phyloP scores from a whole-genome alignment of 768 basidiomycete genomes.

The Hericium erinaceus region DNA sequence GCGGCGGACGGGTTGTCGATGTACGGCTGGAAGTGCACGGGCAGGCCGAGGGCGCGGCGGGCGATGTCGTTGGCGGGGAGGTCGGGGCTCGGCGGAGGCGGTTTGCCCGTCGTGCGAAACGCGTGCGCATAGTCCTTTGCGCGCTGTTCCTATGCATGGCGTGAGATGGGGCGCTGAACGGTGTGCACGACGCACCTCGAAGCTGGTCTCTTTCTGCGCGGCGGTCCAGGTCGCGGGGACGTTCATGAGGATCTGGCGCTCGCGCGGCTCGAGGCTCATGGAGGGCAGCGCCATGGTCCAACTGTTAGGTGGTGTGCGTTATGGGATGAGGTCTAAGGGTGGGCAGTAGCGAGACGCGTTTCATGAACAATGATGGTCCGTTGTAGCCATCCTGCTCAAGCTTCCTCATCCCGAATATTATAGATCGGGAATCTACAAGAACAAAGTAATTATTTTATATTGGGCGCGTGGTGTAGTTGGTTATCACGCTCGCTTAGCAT shows the following conservation, averaged over 20 bases:
- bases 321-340: too few relatives aligned
- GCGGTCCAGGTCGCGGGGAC: not conserved
- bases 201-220: not conserved
- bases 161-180: not conserved
- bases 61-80: conserved; percentile 35
- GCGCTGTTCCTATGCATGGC: not conserved
- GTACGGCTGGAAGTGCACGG: conserved; percentile 42
- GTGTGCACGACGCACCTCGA: not conserved
- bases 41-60: conserved; percentile 36
- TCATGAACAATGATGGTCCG: too few relatives aligned
- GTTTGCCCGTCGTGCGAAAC: conserved; percentile 35
- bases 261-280: not conserved
- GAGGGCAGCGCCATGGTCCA: not conserved
- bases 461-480: not conserved
- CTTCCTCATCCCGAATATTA: too few relatives aligned
- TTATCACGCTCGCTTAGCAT: not conserved
- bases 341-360: too few relatives aligned
- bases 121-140: conserved; percentile 41
- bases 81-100: conserved; percentile 40
- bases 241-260: not conserved
- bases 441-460: too few relatives aligned
- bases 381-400: too few relatives aligned
- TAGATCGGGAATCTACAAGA: too few relatives aligned
- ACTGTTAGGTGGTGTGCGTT: too few relatives aligned
- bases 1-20: conserved; percentile 1